Evolutionary conservation across 345 rosid genomes (phyloP), one percentile per base, ranked within the genome.

Genomic region (Bruguiera parviflora): DNA sequence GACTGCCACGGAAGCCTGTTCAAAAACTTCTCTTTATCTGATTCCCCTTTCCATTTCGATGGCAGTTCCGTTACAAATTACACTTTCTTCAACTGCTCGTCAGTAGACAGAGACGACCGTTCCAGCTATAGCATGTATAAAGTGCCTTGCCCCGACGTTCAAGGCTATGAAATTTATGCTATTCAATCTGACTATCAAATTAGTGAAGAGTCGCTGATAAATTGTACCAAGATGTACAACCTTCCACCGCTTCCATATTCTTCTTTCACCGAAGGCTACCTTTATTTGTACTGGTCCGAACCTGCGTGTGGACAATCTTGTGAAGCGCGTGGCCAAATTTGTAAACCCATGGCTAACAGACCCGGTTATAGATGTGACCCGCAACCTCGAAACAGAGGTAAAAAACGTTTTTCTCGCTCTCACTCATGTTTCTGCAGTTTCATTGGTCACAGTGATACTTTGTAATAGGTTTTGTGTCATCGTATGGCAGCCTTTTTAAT

Each of bases 161-260:
- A 2, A 59, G 53, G 46, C 8, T 72, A 65, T 60, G 19, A 66
- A 5, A 39, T 72, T 33, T 55, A 31, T 58, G 51, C 66, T n/a
- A 24, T 60, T 61, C 0, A 0, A 18, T n/a, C 51, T 52, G 20
- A 28, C 19, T 0, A 1, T n/a, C 5, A 5, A 2, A 32, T 57
- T 22, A 22, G 11, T 28, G 52, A 8, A 19, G 25, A 29, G 52
- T 24, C 18, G 33, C 63, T 71, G 60, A 49, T 53, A 31, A 29
- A 62, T 46, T 71, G 75, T 57, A 71, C 57, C 16, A 71, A 64
- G 49, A 64, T 71, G 69, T 71, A 53, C 52, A 59, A 71, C 27
- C 43, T 71, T 49, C 39, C 47, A 5, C 46, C 58, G 19, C 28
- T 29, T 55, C 25, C 58, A 4, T 3, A 0, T 24, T 5, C 0